These are phyloP conservation scores for Cardamine chenopodiifolia DNA, from an alignment of 345 rosid species.

Conservation along the genomic window DNA sequence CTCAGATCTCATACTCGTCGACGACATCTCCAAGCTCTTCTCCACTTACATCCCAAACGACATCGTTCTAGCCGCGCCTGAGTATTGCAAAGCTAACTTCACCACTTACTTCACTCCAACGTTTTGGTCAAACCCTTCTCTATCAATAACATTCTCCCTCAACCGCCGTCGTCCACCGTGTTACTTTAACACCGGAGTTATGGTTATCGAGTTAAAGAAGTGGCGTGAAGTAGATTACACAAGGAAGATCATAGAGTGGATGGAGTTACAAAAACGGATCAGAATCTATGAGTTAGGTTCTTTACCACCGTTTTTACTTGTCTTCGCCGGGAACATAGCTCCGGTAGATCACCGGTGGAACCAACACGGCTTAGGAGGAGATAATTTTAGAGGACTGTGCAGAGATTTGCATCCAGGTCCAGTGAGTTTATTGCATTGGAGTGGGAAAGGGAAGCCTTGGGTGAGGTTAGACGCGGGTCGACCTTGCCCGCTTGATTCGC, in stretches of 20 bases:
- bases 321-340: conserved; percentile 75
- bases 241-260: conserved; percentile 78
- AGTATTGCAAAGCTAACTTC: conserved; percentile 83
- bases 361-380: conserved; percentile 84
- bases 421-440: conserved; percentile 71
- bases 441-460: conserved; percentile 82
- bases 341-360: conserved; percentile 85
- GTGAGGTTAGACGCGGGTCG: conserved; percentile 51
- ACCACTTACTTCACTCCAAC: conserved; percentile 76
- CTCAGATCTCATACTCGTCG: conserved; percentile 81
- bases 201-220: conserved; percentile 72
- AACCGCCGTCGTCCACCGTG: conserved; percentile 63
- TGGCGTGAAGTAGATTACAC: conserved; percentile 78
- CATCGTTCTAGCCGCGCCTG: conserved; percentile 74
- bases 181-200: conserved; percentile 88
- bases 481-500: conserved; percentile 63
- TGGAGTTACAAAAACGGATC: conserved; percentile 86
- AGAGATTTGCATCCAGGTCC: conserved; percentile 68
- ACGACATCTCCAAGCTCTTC: conserved; percentile 70
- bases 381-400: conserved; percentile 56
- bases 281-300: conserved; percentile 85
- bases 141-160: conserved; percentile 62
- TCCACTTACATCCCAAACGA: conserved; percentile 51
- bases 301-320: conserved; percentile 76
- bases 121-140: conserved; percentile 79